Evolutionary conservation across 2,329 filamentous ascomycete genomes (phyloP).

Genomic region (Exophiala dermatitidis): DNA sequence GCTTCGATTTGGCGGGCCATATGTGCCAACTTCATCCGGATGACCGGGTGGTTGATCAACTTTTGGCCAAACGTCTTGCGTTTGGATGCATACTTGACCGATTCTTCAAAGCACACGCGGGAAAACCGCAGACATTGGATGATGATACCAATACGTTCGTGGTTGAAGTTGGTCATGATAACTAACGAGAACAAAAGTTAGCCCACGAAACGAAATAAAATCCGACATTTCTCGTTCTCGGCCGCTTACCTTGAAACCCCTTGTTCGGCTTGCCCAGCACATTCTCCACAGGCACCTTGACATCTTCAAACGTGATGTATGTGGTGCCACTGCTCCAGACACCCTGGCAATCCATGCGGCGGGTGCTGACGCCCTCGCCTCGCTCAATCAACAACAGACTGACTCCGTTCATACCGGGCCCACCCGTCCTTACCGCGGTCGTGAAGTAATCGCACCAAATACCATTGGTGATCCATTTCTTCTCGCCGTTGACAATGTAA

Average conservation of each 20-base stretch:
- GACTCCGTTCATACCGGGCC: conserved; percentile 84
- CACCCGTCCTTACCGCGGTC: conserved; percentile 84
- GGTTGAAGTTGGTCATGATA: conserved; percentile 99
- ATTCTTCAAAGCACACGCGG: conserved; percentile 94
- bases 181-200: conserved; percentile 43
- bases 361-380: conserved; percentile 77
- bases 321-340: conserved; percentile 94
- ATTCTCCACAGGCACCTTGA: conserved; percentile 99
- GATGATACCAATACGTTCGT: conserved; percentile 97
- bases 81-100: conserved; percentile 95
- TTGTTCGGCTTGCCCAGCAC: conserved; percentile 96
- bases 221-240: not conserved
- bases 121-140: conserved; percentile 95
- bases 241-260: conserved; percentile 67
- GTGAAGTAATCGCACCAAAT: conserved; percentile 98
- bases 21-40: conserved; percentile 93
- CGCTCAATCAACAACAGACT: conserved; percentile 89
- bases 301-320: conserved; percentile 97
- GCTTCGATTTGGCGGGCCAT: conserved; percentile 98
- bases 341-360: conserved; percentile 97
- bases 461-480: conserved; percentile 99
- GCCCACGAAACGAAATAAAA: not conserved
- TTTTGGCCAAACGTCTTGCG: conserved; percentile 93
- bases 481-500: conserved; percentile 96
- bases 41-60: conserved; percentile 93